These are phyloP conservation scores for Eucalyptus erythrocorys DNA, from an alignment of 345 rosid species.

Conservation along the genomic window DNA sequence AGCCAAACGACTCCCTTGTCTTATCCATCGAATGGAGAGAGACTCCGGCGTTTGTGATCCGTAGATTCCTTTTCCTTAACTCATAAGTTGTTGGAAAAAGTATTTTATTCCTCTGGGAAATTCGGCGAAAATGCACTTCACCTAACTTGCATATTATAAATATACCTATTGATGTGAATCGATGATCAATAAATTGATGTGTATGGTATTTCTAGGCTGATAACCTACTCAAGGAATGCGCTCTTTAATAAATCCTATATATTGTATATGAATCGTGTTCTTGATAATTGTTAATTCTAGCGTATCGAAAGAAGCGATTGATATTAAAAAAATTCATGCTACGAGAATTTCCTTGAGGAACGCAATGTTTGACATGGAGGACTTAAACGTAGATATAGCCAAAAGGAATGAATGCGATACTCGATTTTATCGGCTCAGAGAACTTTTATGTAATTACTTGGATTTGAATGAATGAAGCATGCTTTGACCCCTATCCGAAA, in stretches of 20 bases:
- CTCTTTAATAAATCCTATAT: background rate
- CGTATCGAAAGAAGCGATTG: accelerated
- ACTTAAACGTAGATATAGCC: background rate
- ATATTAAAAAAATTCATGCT: background rate
- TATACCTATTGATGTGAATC: background rate
- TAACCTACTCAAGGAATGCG: accelerated
- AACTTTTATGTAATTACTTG: background rate
- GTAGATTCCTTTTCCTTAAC: background rate
- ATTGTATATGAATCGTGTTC: accelerated
- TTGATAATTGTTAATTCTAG: background rate
- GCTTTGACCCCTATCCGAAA: background rate
- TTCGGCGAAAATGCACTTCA: background rate
- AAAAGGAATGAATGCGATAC: background rate
- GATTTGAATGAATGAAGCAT: background rate
- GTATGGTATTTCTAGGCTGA: accelerated
- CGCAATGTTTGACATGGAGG: background rate
- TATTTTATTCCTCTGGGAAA: background rate
- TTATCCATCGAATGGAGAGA: background rate
- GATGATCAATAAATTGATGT: background rate
- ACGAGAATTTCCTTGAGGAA: background rate
- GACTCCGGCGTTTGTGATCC: background rate
- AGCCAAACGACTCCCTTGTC: background rate
- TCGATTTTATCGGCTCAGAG: background rate
- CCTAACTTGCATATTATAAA: background rate
- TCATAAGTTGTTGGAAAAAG: background rate